Evolutionary conservation across 2,329 filamentous ascomycete species (phyloP), one percentile per base, ranked within the genome.

Genomic region (Fusarium continuum): DNA sequence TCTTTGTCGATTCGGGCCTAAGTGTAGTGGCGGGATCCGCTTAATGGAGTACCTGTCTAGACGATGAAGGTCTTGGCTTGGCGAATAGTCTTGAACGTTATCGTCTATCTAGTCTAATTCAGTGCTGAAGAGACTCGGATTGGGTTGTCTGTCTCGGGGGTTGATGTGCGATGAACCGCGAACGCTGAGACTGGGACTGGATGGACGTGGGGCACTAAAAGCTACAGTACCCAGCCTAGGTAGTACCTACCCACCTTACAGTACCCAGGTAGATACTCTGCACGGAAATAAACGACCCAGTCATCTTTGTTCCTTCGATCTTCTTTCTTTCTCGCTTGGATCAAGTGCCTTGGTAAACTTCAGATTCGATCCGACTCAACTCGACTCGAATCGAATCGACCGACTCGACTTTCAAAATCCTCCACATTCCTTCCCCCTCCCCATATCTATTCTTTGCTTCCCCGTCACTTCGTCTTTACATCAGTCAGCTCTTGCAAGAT

Each of bases 1-100:
- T 64, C 61, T 52, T 46, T 45, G 45, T 56, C 39, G 35, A 65
- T 65, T 65, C 61, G 61, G 62, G 62, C 62, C 62, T 65, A 65
- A 65, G 47, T 46, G 35, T 26, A 59, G 57, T 63, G 61, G 62
- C 56, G 62, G 52, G 38, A 44, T 65, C 61, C 61, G 61, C 61
- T 57, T 35, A 48, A 64, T 61, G 53, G 59, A 48, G 45, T 49
- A 43, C 46, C 43, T 34, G 51, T 63, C 61, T 31, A 57, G 40
- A 58, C 56, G 38, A 65, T 46, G 47, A 34, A 43, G 19, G 38
- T 36, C 61, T 65, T 65, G 50, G 61, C 61, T 65, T 65, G 50
- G 61, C 61, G 46, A 59, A 51, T 59, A 41, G 47, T 13, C 47
- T 36, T 61, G 49, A 34, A 41, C 20, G 39, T 48, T 41, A 32